Conservation (phyloP, 306 rosid genomes). For the Trichosanthes truncata region DNA sequence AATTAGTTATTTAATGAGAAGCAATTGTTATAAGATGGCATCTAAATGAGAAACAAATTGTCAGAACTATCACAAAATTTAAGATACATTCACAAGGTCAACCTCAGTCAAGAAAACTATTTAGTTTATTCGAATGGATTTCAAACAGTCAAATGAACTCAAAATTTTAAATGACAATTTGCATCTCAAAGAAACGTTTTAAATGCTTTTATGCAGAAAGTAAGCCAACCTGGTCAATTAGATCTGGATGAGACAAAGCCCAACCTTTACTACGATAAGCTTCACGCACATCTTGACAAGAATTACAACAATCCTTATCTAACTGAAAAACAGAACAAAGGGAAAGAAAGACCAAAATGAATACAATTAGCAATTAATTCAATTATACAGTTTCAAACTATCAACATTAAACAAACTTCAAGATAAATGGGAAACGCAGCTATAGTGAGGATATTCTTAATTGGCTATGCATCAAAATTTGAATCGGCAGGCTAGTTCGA, state of each 20-base stretch:
- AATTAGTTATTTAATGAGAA: background rate
- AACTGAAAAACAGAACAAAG: conserved; percentile 31
- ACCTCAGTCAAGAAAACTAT: background rate
- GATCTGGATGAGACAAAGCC: conserved; percentile 85
- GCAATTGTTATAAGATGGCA: background rate
- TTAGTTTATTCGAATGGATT: background rate
- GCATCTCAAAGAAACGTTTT: background rate
- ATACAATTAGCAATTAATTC: background rate
- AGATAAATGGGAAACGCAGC: background rate
- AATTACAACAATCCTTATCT: conserved; percentile 83
- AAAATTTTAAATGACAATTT: background rate
- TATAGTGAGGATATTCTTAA: background rate
- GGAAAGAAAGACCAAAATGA: background rate
- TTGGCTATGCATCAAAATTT: background rate
- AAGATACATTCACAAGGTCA: background rate
- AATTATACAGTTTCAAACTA: background rate
- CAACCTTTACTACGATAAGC: conserved; percentile 91
- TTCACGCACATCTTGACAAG: conserved; percentile 94
- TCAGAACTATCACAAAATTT: background rate
- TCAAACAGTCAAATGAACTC: background rate
- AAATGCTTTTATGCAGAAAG: background rate
- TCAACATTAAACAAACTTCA: background rate
- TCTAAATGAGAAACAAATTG: background rate
- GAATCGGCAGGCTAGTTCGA: background rate
- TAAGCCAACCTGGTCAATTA: conserved; percentile 65